Conservation (phyloP, 2,329 filamentous ascomycete genomes). For the Cordyceps tenuipes region DNA sequence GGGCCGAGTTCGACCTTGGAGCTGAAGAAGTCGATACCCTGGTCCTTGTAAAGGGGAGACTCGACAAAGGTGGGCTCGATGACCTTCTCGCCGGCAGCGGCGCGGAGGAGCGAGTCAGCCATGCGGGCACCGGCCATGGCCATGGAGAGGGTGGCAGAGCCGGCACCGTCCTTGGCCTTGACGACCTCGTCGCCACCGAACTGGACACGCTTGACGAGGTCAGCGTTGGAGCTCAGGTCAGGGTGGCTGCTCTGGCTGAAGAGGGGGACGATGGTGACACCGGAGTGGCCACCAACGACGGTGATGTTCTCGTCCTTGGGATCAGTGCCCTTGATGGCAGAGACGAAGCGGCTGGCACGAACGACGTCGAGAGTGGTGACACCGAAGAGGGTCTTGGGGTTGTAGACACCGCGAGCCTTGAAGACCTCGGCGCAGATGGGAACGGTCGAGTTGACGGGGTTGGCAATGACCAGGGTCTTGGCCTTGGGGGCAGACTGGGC, state of each 20-base stretch:
- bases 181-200: conserved; percentile 99
- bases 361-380: conserved; percentile 99
- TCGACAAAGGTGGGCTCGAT: conserved; percentile 96
- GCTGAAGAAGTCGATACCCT: conserved; percentile 95
- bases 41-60: conserved; percentile 95
- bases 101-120: conserved; percentile 89
- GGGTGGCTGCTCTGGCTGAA: conserved; percentile 89
- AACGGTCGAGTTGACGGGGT: conserved; percentile 99
- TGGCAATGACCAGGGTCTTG: conserved; percentile 95
- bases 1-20: conserved; percentile 93
- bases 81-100: conserved; percentile 87
- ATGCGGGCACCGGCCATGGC: conserved; percentile 82
- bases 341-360: conserved; percentile 95
- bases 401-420: conserved; percentile 93
- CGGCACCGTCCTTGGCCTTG: conserved; percentile 96
- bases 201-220: conserved; percentile 89
- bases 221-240: conserved; percentile 68
- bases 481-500: conserved; percentile 84
- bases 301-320: conserved; percentile 89
- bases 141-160: conserved; percentile 97
- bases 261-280: conserved; percentile 95
- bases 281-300: conserved; percentile 94
- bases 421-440: conserved; percentile 95
- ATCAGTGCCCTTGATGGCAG: conserved; percentile 83
- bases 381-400: conserved; percentile 98